Evolutionary conservation across 2,329 filamentous ascomycete genomes (phyloP).

Genomic region (Amesomyces nigricolor): DNA sequence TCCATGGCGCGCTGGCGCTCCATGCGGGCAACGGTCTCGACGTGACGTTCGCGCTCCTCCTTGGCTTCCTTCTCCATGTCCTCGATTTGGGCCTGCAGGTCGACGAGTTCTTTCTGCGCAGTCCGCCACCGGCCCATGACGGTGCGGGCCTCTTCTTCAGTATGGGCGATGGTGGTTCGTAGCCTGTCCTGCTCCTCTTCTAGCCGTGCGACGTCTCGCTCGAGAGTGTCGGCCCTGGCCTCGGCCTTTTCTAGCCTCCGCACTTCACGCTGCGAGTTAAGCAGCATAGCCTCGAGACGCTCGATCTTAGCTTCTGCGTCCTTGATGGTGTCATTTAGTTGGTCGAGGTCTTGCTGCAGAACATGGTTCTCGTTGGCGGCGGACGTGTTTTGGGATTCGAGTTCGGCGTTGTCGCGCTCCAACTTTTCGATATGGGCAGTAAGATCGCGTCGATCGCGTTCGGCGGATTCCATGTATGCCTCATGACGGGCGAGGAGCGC

Average conservation of each 20-base stretch:
- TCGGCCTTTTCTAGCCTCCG: constrained; percentile 69
- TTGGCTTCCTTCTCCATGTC: constrained; percentile 77
- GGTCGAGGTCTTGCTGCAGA: constrained; percentile 78
- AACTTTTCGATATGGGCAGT: constrained; percentile 67
- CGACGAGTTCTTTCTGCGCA: constrained; percentile 71
- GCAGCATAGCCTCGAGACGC: constrained; percentile 67
- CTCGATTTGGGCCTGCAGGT: constrained; percentile 83
- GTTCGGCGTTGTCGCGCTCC: constrained; percentile 64
- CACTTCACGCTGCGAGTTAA: constrained; percentile 71
- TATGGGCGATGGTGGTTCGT: constrained; percentile 59
- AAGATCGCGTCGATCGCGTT: constrained; percentile 74
- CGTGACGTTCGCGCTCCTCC: constrained; percentile 74
- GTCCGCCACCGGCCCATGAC: constrained; percentile 79
- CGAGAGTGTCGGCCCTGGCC: constrained; percentile 68
- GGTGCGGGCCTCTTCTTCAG: constrained; percentile 68
- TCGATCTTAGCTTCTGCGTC: constrained; percentile 78
- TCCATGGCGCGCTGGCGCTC: constrained; percentile 79
- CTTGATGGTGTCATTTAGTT: constrained; percentile 69
- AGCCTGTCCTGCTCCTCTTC: constrained; percentile 76
- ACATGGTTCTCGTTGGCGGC: constrained; percentile 77
- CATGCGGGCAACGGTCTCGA: constrained; percentile 75
- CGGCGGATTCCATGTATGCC: constrained; percentile 86
- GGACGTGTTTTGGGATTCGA: constrained; percentile 70
- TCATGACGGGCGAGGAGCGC: constrained; percentile 88
- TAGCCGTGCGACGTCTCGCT: constrained; percentile 70